Percentiles rank a stretch among this genome's conserved stretches.
These are phyloP conservation scores for Boletus rufocinnamomeus DNA, from an alignment of 768 basidiomycete genomes.

Conservation along the genomic window DNA sequence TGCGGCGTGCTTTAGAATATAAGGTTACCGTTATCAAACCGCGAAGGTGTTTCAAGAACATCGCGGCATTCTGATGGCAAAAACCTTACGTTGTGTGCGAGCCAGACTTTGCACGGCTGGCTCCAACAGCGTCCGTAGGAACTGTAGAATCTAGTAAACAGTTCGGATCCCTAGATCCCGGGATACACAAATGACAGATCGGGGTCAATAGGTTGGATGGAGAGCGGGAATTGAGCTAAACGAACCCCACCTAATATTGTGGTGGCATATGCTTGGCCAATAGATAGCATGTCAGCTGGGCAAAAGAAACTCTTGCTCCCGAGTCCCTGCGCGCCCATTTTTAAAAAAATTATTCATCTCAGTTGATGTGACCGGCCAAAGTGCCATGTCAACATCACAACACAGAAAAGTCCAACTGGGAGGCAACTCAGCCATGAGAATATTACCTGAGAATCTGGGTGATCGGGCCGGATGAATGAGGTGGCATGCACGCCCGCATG, in stretches of 20 bases:
- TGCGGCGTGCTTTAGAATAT: neutral
- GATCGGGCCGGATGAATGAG: neutral
- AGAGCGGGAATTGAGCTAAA: neutral
- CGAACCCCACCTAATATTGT: neutral
- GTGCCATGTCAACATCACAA: conserved; percentile 5
- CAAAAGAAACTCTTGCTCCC: neutral
- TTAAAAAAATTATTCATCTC: too few species aligned
- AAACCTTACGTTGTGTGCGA: neutral
- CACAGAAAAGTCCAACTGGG: neutral
- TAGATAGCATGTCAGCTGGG: neutral
- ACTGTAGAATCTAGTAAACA: neutral
- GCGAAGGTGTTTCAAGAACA: conserved; percentile 6
- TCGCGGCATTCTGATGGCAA: neutral
- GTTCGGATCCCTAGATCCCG: neutral
- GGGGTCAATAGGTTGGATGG: neutral
- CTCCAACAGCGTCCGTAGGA: neutral
- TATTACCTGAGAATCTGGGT: neutral
- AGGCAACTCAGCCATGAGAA: neutral
- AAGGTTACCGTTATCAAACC: conserved; percentile 1
- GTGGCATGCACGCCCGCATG: neutral
- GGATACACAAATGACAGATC: neutral
- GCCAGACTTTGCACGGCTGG: neutral
- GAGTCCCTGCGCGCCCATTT: too few species aligned
- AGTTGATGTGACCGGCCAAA: neutral
- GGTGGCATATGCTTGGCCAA: neutral